Conservation (phyloP, 352 stramenopile genomes). For the Peronospora destructor region DNA sequence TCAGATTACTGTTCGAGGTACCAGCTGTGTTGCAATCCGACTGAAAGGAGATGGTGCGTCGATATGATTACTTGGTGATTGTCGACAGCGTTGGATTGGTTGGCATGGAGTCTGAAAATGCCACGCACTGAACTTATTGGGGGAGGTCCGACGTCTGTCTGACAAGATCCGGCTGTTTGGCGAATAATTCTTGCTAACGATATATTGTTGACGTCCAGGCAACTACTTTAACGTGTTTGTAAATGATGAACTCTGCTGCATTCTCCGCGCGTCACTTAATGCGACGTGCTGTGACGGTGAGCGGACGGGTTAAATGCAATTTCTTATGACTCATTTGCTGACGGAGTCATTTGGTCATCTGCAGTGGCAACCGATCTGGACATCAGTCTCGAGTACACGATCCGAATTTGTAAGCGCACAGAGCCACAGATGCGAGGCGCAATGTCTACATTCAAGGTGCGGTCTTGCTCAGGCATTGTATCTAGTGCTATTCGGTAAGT, state of each 20-base stretch:
- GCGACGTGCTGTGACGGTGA: conserved; percentile 76
- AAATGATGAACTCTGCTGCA: conserved; percentile 61
- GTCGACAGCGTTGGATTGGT: conserved; percentile 13
- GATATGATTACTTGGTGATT: not conserved
- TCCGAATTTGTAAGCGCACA: conserved; percentile 75
- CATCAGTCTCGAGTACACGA: conserved; percentile 42
- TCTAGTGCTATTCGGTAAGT: not conserved
- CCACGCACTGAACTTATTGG: conserved; percentile 43
- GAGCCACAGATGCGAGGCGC: conserved; percentile 79
- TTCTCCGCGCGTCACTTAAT: conserved; percentile 67
- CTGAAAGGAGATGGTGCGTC: conserved; percentile 76
- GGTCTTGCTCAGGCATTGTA: not conserved
- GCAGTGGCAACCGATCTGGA: conserved; percentile 61
- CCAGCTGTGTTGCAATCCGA: conserved; percentile 60
- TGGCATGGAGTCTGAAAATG: conserved; percentile 15
- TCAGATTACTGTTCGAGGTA: conserved; percentile 50
- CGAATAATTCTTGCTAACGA: conserved; percentile 1
- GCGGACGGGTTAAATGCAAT: not conserved
- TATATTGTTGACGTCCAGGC: conserved; percentile 29
- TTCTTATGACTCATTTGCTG: conserved; percentile 1
- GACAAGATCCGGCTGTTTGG: conserved; percentile 12
- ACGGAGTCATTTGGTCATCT: conserved; percentile 4
- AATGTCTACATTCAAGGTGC: conserved; percentile 82
- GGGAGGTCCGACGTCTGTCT: conserved; percentile 11
- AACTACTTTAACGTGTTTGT: conserved; percentile 89